These are phyloP conservation scores for Senna siamea DNA, from an alignment of 306 rosid genomes.

Conservation along the genomic window DNA sequence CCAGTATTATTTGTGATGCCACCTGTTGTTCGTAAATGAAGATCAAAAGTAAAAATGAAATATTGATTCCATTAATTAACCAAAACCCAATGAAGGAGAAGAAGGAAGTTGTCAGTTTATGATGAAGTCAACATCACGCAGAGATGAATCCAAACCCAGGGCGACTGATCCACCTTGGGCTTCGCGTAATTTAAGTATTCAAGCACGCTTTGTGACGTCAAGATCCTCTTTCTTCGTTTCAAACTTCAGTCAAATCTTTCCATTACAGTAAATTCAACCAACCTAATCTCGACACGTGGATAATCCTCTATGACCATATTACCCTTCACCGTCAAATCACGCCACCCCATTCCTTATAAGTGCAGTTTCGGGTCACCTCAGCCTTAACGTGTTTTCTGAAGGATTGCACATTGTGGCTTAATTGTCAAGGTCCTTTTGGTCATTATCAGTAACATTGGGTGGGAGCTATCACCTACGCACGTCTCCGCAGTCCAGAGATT, in stretches of 20 bases:
- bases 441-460: conserved; percentile 42
- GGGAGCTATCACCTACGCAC: conserved; percentile 16
- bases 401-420: conserved; percentile 30
- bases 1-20: too few species aligned
- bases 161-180: conserved; percentile 23
- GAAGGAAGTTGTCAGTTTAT: too few species aligned
- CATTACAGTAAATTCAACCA: neutral
- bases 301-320: conserved; percentile 13
- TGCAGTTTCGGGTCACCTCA: conserved; percentile 16
- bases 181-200: conserved; percentile 17
- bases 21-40: too few species aligned
- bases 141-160: too few species aligned
- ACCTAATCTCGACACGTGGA: neutral
- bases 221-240: conserved; percentile 11
- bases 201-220: conserved; percentile 38
- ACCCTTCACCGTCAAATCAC: conserved; percentile 52
- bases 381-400: conserved; percentile 37
- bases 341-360: conserved; percentile 40
- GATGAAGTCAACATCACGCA: too few species aligned
- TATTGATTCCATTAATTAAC: too few species aligned
- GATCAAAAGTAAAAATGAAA: too few species aligned
- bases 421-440: conserved; percentile 62
- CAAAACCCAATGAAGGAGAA: too few species aligned
- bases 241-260: conserved; percentile 47
- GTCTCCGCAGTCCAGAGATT: neutral